These are phyloP conservation scores for Cladosporium colombiae DNA, from an alignment of 2,329 filamentous ascomycete species.

Conservation along the genomic window DNA sequence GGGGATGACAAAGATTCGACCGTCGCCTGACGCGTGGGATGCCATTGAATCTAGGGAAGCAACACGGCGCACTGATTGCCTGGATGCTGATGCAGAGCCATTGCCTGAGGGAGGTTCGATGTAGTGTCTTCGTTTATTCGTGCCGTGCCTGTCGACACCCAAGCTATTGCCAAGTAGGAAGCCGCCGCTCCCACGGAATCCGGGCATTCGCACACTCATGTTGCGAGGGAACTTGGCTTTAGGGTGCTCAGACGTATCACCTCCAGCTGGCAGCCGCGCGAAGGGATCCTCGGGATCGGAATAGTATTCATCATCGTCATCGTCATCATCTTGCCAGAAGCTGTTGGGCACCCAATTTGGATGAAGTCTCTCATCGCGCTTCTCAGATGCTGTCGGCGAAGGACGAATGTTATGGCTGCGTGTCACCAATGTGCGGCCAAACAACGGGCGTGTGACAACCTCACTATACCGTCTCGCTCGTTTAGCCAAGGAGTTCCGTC, in stretches of 20 bases:
- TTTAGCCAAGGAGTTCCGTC: conserved; percentile 45
- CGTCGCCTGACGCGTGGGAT: conserved; percentile 14
- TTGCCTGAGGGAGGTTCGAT: conserved; percentile 29
- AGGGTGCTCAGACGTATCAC: conserved; percentile 45
- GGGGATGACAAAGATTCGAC: conserved; percentile 20
- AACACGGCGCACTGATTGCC: conserved; percentile 3
- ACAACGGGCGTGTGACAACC: conserved; percentile 45
- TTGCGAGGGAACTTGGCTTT: conserved; percentile 29
- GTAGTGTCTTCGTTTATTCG: conserved; percentile 45
- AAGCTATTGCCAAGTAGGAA: conserved; percentile 58
- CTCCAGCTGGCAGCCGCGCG: conserved; percentile 43
- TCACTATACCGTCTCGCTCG: conserved; percentile 50
- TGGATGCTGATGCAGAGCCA: not conserved
- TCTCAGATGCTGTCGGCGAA: conserved; percentile 25
- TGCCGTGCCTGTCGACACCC: conserved; percentile 54
- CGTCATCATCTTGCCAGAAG: conserved; percentile 62
- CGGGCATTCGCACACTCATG: conserved; percentile 38
- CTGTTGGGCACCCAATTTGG: conserved; percentile 64
- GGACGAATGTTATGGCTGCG: conserved; percentile 23
- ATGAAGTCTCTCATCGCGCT: conserved; percentile 50
- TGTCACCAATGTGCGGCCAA: conserved; percentile 30
- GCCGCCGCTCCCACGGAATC: conserved; percentile 45
- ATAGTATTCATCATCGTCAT: conserved; percentile 41
- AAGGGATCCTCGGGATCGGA: conserved; percentile 28
- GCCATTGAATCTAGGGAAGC: conserved; percentile 9